Evolutionary conservation across 2,329 filamentous ascomycete genomes (phyloP), one percentile per base, ranked within the genome.

Genomic region (Biscogniauxia sp.): DNA sequence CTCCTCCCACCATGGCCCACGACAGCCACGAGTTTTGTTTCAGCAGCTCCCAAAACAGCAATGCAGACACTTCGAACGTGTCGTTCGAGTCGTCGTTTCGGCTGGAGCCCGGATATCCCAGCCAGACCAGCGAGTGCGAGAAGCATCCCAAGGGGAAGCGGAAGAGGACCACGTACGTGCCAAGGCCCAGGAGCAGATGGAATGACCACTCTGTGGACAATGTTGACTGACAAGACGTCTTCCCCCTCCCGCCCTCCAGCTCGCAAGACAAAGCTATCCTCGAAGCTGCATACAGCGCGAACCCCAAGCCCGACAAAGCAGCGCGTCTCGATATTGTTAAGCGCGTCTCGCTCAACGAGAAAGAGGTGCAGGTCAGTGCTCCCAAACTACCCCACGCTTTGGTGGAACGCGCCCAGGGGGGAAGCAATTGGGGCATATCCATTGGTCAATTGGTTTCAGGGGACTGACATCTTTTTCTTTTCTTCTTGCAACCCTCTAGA

Each of bases 231-330:
- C 67, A 58, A 70, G 64, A 32, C 55, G 26, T 53, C 66, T 61
- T 7, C 11, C 20, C 50, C 55, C 50, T 15, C 6, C 51, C 61
- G 28, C 70, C 15, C 65, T 70, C 15, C 65, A 96, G 92, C 72
- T 88, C 91, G 50, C 90, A 94, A 76, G 94, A 98, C 79, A 94
- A 97, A 79, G 85, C 88, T 56, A 85, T 96, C 57, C 87, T 97
- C 62, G 94, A 97, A 76, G 84, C 90, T 41, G 92, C 94, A 61
- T 97, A 96, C 73, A 84, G 86, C 69, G 84, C 82, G 64, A 96
- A 97, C 74, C 86, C 92, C 6, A 97, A 97, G 76, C 94, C 94
- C 37, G 93, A 97, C 79, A 97, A 96, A 78, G 84, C 88, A 59
- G 90, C 92, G 75, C 91, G 94, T 78, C 84, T 91, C 53, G 88